Percentiles rank a stretch among this genome's conserved stretches.
These are phyloP conservation scores for Dendrostoma leiphaemia DNA, from an alignment of 2,329 filamentous ascomycete species.

Conservation along the genomic window DNA sequence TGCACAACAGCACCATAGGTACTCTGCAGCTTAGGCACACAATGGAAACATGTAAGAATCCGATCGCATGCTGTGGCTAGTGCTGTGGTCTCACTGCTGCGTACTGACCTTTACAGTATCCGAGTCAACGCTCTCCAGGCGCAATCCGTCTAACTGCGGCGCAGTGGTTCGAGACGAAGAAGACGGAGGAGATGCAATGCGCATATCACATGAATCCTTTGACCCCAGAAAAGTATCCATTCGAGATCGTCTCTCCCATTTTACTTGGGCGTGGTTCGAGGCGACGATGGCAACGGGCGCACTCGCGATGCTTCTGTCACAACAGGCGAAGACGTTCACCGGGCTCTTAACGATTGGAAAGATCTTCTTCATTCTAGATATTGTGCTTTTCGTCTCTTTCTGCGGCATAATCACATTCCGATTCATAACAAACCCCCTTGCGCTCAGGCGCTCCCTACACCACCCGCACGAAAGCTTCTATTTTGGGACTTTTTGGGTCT, in stretches of 20 bases:
- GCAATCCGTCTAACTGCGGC: no score
- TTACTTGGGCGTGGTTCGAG: conserved; percentile 31
- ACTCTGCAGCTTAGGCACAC: no score
- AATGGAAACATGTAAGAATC: no score
- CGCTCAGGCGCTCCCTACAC: conserved; percentile 56
- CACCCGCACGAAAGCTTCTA: conserved; percentile 67
- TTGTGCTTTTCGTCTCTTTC: conserved; percentile 48
- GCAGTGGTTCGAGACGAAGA: no score
- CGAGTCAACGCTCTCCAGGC: no score
- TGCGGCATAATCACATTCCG: conserved; percentile 53
- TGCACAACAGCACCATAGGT: no score
- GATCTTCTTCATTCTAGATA: conserved; percentile 47
- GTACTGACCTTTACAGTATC: no score
- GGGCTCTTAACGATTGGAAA: conserved; percentile 46
- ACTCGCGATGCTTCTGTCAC: conserved; percentile 28
- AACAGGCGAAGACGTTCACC: conserved; percentile 41
- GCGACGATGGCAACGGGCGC: conserved; percentile 33
- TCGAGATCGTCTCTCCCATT: not conserved
- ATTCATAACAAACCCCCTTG: conserved; percentile 57
- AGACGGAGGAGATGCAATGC: no score
- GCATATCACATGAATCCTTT: no score
- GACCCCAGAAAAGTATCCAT: not conserved
- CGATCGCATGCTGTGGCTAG: no score
- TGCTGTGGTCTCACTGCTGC: no score
- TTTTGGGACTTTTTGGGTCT: conserved; percentile 60